Evolutionary conservation across 192 early-diverging fungal genomes (phyloP).

Genomic region (Gonapodya prolifera): DNA sequence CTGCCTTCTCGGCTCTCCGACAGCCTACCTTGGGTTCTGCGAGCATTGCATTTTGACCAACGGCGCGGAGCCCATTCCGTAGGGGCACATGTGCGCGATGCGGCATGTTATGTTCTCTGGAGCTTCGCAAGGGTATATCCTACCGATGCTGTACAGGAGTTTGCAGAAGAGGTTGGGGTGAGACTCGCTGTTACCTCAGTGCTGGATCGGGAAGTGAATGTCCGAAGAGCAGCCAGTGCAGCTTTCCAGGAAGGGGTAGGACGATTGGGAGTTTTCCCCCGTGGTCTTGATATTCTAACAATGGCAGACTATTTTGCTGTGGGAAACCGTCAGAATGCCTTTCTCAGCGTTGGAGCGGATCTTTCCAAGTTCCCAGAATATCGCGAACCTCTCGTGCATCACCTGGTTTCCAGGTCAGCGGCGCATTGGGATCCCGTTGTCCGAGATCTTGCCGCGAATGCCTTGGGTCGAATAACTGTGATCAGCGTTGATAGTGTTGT

Average conservation of each 20-base stretch:
- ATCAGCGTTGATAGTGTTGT: slow-evolving; percentile 19
- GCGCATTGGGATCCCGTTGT: slow-evolving; percentile 82
- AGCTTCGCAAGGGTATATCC: slow-evolving; percentile 88
- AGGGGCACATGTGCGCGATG: slow-evolving; percentile 87
- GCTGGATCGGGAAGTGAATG: slow-evolving; percentile 87
- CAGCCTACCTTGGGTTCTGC: not conserved
- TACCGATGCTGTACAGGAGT: slow-evolving; percentile 46
- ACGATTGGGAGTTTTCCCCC: slow-evolving; percentile 75
- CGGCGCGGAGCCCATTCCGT: slow-evolving; percentile 81
- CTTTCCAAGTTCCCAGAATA: slow-evolving; percentile 77
- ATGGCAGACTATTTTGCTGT: slow-evolving; percentile 86
- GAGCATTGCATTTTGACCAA: slow-evolving; percentile 79
- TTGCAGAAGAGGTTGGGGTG: slow-evolving; percentile 53
- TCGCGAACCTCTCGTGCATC: slow-evolving; percentile 50
- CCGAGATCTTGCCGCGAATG: slow-evolving; percentile 60
- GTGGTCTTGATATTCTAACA: slow-evolving; percentile 85
- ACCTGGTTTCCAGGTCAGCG: slow-evolving; percentile 50
- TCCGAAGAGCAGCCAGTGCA: slow-evolving; percentile 83
- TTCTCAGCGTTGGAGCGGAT: slow-evolving; percentile 48
- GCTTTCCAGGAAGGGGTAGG: slow-evolving; percentile 98
- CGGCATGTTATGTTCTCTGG: slow-evolving; percentile 96
- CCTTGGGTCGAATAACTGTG: slow-evolving; percentile 42
- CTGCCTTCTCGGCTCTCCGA: slow-evolving; percentile 26
- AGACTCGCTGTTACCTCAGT: slow-evolving; percentile 66
- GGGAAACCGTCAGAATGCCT: slow-evolving; percentile 67